phyloP scores from a whole-genome alignment of 1,139 yeast species.

The Pichia sp. region DNA sequence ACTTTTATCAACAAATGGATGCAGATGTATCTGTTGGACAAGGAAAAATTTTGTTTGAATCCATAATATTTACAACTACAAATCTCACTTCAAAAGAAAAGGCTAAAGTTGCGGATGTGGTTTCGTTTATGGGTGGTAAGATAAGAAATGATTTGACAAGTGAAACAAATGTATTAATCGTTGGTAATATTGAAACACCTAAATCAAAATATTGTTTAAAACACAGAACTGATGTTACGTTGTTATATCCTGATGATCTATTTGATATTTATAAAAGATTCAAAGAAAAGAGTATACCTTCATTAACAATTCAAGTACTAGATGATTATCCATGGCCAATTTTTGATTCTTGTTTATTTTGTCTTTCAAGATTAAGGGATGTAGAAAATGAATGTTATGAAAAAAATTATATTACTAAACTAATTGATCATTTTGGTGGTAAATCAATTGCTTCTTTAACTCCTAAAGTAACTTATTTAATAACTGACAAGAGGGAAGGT shows the following conservation, averaged over 20 bases:
- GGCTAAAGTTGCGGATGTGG: conserved; percentile 32
- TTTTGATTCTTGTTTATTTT: conserved; percentile 26
- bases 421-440: conserved; percentile 54
- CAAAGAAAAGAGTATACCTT: conserved; percentile 25
- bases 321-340: conserved; percentile 21
- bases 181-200: conserved; percentile 60
- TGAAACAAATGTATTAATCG: conserved; percentile 61
- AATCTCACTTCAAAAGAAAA: conserved; percentile 19
- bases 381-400: conserved; percentile 15
- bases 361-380: conserved; percentile 25
- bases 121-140: conserved; percentile 57
- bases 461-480: conserved; percentile 43
- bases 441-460: conserved; percentile 51
- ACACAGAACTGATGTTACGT: conserved; percentile 52
- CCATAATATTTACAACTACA: conserved; percentile 15
- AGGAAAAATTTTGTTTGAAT: conserved; percentile 9
- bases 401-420: conserved; percentile 33
- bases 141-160: conserved; percentile 58
- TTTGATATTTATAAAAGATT: conserved; percentile 32
- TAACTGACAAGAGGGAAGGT: conserved; percentile 51
- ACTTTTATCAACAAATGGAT: too few relatives aligned
- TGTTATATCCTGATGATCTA: conserved; percentile 46
- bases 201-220: conserved; percentile 62
- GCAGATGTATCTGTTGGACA: not conserved
- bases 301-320: conserved; percentile 18